Base-by-base conservation (phyloP, 2,329 filamentous ascomycete genomes). In the Emergomyces orientalis region DNA sequence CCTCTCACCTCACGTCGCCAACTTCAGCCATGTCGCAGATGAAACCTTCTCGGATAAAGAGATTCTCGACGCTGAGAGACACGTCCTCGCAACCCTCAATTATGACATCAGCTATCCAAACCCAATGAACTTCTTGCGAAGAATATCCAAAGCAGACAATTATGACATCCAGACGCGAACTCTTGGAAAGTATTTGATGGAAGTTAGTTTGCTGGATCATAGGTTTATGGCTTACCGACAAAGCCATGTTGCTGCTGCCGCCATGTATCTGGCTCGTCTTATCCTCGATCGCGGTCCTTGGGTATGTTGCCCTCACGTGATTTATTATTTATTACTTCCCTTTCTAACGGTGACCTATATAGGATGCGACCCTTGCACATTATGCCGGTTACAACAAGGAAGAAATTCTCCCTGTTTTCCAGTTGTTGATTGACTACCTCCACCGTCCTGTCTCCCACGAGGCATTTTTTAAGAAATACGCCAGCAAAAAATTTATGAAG, bases 391-490 rank as follows among this genome's bases (percentile, higher is more conserved):
- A 97, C 77, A 88, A 84, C 2, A 93, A 97, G 76, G 86, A 93
- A 56, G 90, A 99, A 77, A 91, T 99, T 69, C 85, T 93, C 75
- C 93, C 93, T 13, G 90, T 97, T 49, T 90, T 96, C 72, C 84
- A 88, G 70, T 83, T 97, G 65, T 97, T 99, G 92, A 86, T 99
- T 65, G 92, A 99, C 76, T 99, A 99, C 75, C 87, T 99, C 47
- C 89, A 89, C 64, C 87, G 90, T 14, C 94, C 93, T 32, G 89
- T 97, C 61, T 85, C 88, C 52, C 94, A 99, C 73, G 93, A 97
- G 75, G 95, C 94, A 45, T 97, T 99, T 82, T 97, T 97, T 84
- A 96, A 96, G 85, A 99, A 99, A 79, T 99, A 99, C 76, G 94
- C 94, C 63, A 96, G 91, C 85, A 99, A 97, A 83, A 97, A 96